A percentile compares a stretch with the other conserved stretches of the same genome.
Conservation (phyloP, 2,329 filamentous ascomycete genomes). For the Fusarium gaditjirri region DNA sequence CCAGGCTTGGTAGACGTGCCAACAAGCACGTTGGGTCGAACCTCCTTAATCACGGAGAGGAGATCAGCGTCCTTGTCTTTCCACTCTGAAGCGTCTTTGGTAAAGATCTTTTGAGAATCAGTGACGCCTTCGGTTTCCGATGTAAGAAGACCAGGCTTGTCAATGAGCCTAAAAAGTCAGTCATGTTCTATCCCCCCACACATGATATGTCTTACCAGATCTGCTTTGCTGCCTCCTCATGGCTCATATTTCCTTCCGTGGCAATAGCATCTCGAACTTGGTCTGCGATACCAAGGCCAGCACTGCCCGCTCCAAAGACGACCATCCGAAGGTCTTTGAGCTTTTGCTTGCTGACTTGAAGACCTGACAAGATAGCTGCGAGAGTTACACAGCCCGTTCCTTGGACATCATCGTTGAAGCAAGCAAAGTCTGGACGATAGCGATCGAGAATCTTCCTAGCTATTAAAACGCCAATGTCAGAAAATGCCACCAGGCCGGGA, state of each 20-base stretch:
- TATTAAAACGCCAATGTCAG: slow-evolving; percentile 26
- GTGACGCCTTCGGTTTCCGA: slow-evolving; percentile 69
- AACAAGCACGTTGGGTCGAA: slow-evolving; percentile 84
- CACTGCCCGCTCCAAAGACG: slow-evolving; percentile 83
- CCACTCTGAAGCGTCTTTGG: slow-evolving; percentile 73
- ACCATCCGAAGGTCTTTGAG: slow-evolving; percentile 77
- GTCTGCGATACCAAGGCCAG: slow-evolving; percentile 87
- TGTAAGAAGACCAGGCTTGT: slow-evolving; percentile 82
- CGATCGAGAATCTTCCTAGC: slow-evolving; percentile 79
- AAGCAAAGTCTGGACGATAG: slow-evolving; percentile 78
- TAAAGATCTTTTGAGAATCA: slow-evolving; percentile 73
- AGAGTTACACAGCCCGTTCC: slow-evolving; percentile 89
- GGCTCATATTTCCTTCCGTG: slow-evolving; percentile 71
- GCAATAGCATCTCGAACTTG: slow-evolving; percentile 84
- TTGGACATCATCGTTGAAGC: slow-evolving; percentile 93
- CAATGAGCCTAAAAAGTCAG: slow-evolving; percentile 71
- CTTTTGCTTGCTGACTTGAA: slow-evolving; percentile 74
- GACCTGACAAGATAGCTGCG: slow-evolving; percentile 80
- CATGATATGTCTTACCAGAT: slow-evolving; percentile 70
- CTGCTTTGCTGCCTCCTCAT: slow-evolving; percentile 79
- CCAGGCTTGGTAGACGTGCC: slow-evolving; percentile 84
- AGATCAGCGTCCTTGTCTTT: slow-evolving; percentile 66
- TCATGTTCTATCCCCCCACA: not conserved
- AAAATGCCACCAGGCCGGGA: not conserved
- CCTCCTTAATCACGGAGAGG: slow-evolving; percentile 72